phyloP scores from a whole-genome alignment of 495 filamentous ascomycete species.

The Annulohypoxylon nitens region DNA sequence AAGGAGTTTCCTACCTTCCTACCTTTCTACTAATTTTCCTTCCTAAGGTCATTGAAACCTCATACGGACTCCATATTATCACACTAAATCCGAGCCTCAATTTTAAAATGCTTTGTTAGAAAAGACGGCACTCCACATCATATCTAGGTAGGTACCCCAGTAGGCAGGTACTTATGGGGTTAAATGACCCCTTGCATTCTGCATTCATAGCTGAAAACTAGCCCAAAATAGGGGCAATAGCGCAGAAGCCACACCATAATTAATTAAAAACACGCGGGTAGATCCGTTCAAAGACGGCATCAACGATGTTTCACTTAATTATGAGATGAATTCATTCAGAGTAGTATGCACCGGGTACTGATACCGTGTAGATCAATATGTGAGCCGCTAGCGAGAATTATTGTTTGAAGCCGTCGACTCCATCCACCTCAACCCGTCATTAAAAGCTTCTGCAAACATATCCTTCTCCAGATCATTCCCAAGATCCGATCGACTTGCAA shows the following conservation, averaged over 20 bases:
- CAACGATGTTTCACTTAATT: neutral
- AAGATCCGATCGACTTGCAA: constrained; percentile 22
- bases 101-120: neutral
- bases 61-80: neutral
- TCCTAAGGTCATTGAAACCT: neutral
- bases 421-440: constrained; percentile 22
- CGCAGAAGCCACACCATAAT: neutral
- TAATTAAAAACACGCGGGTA: neutral
- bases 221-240: neutral
- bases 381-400: neutral
- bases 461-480: constrained; percentile 21
- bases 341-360: neutral
- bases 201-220: neutral
- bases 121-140: no score
- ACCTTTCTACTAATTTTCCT: neutral
- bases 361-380: neutral
- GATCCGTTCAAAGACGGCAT: neutral
- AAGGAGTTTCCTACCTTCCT: neutral
- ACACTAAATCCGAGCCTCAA: neutral
- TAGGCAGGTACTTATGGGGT: no score
- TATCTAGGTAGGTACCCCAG: no score
- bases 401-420: neutral
- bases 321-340: neutral
- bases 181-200: neutral
- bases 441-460: constrained; percentile 26